Conservation (phyloP, 2,329 filamentous ascomycete genomes). For the Chrysoporthe austroafricana region DNA sequence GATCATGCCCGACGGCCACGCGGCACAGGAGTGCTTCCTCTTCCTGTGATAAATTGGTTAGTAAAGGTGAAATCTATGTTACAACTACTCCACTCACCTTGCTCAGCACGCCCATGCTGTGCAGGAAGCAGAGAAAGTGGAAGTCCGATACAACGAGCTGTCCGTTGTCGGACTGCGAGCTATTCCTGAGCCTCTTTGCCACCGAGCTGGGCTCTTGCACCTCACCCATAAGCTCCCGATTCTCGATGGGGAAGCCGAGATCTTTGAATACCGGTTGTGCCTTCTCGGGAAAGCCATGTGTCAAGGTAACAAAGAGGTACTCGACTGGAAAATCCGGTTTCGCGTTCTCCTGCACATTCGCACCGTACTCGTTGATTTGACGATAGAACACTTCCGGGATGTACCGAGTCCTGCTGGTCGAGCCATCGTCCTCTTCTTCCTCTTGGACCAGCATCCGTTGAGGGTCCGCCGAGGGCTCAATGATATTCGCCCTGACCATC, state of each 20-base stretch:
- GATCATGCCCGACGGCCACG: slow-evolving; percentile 80
- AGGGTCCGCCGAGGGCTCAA: slow-evolving; percentile 93
- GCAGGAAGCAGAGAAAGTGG: slow-evolving; percentile 87
- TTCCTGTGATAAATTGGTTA: slow-evolving; percentile 61
- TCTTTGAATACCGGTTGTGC: slow-evolving; percentile 77
- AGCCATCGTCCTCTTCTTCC: slow-evolving; percentile 82
- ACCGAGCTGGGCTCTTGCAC: slow-evolving; percentile 76
- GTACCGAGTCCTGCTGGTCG: slow-evolving; percentile 73
- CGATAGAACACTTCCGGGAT: slow-evolving; percentile 98
- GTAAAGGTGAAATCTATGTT: slow-evolving; percentile 15
- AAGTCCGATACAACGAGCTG: slow-evolving; percentile 84
- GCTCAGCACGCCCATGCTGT: slow-evolving; percentile 77
- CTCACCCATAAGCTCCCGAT: slow-evolving; percentile 84
- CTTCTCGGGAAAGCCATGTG: slow-evolving; percentile 89
- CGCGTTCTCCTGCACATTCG: slow-evolving; percentile 94
- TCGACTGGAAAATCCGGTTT: slow-evolving; percentile 96
- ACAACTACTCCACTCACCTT: slow-evolving; percentile 64
- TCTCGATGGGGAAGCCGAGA: slow-evolving; percentile 84
- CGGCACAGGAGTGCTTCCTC: slow-evolving; percentile 86
- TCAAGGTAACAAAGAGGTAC: slow-evolving; percentile 93
- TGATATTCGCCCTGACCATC: slow-evolving; percentile 93
- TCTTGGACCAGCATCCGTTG: slow-evolving; percentile 92
- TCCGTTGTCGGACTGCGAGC: slow-evolving; percentile 60
- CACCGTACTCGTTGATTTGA: slow-evolving; percentile 93
- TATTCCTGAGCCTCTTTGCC: slow-evolving; percentile 69